Evolutionary conservation across 305 asterid genomes (phyloP).

Genomic region (Petunia hybrid): DNA sequence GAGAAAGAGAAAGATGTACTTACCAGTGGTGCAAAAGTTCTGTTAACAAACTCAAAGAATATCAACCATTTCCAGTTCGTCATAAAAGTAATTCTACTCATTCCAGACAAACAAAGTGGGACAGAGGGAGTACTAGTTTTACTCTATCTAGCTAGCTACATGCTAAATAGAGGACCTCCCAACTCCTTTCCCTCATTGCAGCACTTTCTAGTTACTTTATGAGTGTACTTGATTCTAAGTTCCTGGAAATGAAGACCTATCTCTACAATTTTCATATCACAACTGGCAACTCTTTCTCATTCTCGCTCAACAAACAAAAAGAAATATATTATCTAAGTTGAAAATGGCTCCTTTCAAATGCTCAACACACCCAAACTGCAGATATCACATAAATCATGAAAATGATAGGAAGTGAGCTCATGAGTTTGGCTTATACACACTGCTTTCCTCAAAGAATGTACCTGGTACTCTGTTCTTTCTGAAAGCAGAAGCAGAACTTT

Average conservation of each 20-base stretch:
- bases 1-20: not conserved
- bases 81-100: not conserved
- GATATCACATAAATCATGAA: not conserved
- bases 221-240: conserved; percentile 7
- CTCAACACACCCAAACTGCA: conserved; percentile 12
- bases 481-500: conserved; percentile 84
- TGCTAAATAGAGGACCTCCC: conserved; percentile 10
- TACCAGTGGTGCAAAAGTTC: not conserved
- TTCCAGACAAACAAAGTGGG: not conserved
- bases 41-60: conserved; percentile 17
- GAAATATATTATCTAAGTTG: not conserved
- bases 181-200: conserved; percentile 3
- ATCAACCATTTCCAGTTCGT: conserved; percentile 13
- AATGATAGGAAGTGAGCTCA: not conserved
- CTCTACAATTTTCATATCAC: not conserved
- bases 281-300: conserved; percentile 1
- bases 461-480: conserved; percentile 94
- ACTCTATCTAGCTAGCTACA: not conserved
- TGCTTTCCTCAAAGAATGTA: conserved; percentile 37
- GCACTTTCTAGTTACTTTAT: conserved; percentile 7
- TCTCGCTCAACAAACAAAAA: not conserved
- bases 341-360: conserved; percentile 1
- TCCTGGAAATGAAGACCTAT: conserved; percentile 14
- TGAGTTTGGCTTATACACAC: not conserved
- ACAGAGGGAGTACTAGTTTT: not conserved